These are phyloP conservation scores for Calcarisporium arbuscula DNA, from an alignment of 2,329 filamentous ascomycete species.

Conservation along the genomic window DNA sequence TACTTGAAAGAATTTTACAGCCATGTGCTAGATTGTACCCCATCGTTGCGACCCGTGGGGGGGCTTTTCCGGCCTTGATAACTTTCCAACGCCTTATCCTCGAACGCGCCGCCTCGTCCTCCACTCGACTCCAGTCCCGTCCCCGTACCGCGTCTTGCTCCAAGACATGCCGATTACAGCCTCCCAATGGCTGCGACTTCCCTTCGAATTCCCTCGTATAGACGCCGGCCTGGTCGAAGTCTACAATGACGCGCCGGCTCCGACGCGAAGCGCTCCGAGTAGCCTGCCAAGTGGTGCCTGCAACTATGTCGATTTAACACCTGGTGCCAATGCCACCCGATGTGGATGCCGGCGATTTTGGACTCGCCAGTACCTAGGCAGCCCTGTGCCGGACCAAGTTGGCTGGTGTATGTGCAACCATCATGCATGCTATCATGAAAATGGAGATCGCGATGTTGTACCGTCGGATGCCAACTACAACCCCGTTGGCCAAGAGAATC, in stretches of 20 bases:
- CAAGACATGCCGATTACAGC: conserved; percentile 13
- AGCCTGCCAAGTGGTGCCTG: conserved; percentile 46
- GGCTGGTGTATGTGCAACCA: conserved; percentile 58
- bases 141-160: too few species aligned
- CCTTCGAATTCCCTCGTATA: conserved; percentile 38
- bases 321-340: conserved; percentile 43
- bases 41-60: too few species aligned
- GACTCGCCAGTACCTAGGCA: conserved; percentile 34
- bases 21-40: too few species aligned
- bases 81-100: too few species aligned
- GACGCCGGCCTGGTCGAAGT: conserved; percentile 47
- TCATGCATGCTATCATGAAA: conserved; percentile 56
- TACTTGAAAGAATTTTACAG: too few species aligned
- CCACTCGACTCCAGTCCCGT: too few species aligned
- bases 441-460: conserved; percentile 22
- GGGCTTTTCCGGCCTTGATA: too few species aligned
- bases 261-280: conserved; percentile 18
- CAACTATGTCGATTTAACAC: conserved; percentile 50
- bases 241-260: conserved; percentile 39
- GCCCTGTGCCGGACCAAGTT: conserved; percentile 33
- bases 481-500: conserved; percentile 52
- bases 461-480: conserved; percentile 4
- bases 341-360: conserved; percentile 59
- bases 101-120: too few species aligned
- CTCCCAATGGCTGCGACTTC: conserved; percentile 46